Base-by-base conservation (phyloP, 73 alveolate species). In the Paramecium bursaria region DNA sequence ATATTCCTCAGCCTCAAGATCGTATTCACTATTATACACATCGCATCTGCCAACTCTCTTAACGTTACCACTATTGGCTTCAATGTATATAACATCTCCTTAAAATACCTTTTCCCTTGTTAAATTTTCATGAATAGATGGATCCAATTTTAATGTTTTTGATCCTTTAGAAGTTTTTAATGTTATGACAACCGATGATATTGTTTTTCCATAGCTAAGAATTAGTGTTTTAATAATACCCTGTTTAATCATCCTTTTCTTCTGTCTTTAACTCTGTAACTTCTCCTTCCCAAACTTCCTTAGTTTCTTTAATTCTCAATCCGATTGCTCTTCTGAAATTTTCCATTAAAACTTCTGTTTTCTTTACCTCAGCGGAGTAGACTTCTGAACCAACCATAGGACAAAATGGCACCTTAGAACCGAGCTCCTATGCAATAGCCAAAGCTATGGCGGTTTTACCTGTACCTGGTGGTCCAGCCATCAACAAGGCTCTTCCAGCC, bases 241-340 rank as follows among this genome's bases (percentile, higher is more conserved):
- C 98, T 85, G 94, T 94, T 21, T 98, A 96, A 50, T 95, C 98
- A 31, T 95, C 98, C 31, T 87, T 92, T 61, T 96, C 99, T 93
- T 98, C 99, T 27, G 99, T 99, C 52, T 99, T 90, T 73, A 98
- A 90, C 75, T 98, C 99, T 31, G 99, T 98, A 42, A 98, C 99
- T 90, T 98, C 99, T 35, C 99, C 99, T 88, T 98, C 99, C 98
- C 99, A 98, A 44, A 98, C 99, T 90, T 98, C 99, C 91, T 98
- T 98, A 46, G 98, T 95, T 91, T 98, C 99, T 88, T 98, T 97
- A 42, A 96, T 97, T 85, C 99, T 82, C 14, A 95, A 86, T 25
- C 99, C 99, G 44, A 98, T 98, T 21, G 99, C 99, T 86, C 99
- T 91, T 74, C 99, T 94, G 95, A 98, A 98, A 91, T 98, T 96